A percentile compares a stretch with the other conserved stretches of the same genome.
Conservation (phyloP, 139 green algal genomes). For the Chlorella sp. region DNA sequence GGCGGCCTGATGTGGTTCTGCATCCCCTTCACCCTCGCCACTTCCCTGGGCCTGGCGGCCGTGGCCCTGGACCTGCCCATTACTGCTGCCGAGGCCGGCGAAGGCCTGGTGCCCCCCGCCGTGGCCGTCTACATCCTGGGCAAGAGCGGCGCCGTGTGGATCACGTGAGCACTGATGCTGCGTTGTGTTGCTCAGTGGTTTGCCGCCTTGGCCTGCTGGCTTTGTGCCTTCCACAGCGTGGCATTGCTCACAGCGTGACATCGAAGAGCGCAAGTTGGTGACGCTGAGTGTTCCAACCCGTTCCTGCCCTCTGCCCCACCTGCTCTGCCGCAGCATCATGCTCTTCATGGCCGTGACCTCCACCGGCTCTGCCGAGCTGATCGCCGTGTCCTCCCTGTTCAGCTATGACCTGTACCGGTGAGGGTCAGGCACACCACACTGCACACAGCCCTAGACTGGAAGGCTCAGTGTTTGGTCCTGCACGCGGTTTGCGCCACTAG, state of each 20-base stretch:
- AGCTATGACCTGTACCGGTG: conserved; percentile 82
- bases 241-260: too few relatives aligned
- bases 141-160: conserved; percentile 81
- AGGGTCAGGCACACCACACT: too few relatives aligned
- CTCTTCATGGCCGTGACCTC: conserved; percentile 93
- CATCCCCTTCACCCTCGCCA: conserved; percentile 95
- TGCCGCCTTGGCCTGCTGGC: too few relatives aligned
- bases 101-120: conserved; percentile 89
- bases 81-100: conserved; percentile 68
- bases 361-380: conserved; percentile 88
- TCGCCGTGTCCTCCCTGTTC: conserved; percentile 89
- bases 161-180: conserved; percentile 67
- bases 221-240: too few relatives aligned
- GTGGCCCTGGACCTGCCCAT: conserved; percentile 91
- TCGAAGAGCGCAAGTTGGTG: too few relatives aligned
- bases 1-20: conserved; percentile 93
- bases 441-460: too few relatives aligned
- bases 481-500: too few relatives aligned
- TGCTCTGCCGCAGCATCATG: conserved; percentile 39
- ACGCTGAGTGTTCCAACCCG: too few relatives aligned
- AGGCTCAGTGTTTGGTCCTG: too few relatives aligned
- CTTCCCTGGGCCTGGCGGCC: conserved; percentile 87
- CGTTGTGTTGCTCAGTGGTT: too few relatives aligned
- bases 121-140: conserved; percentile 85
- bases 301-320: too few relatives aligned